Base-by-base conservation (phyloP, 345 rosid genomes). In the Gynandropsis gynandra region DNA sequence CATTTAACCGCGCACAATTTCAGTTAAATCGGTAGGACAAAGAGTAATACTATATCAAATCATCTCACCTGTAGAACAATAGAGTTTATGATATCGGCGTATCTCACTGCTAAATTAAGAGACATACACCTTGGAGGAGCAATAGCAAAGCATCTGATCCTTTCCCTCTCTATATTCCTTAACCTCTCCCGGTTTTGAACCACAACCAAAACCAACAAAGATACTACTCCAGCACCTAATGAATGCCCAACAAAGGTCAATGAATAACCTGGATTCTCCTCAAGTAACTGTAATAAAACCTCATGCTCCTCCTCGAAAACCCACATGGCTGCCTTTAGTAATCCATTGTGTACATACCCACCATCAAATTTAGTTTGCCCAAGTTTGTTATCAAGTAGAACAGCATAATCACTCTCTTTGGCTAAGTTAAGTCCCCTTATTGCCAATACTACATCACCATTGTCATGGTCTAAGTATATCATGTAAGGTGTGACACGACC, bases 61-160 rank as follows among this genome's bases (percentile, higher is more conserved):
- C 42, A 40, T 27, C 52, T 32, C 76, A 84, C 96, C 96, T 84
- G 98, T 43, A 87, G 84, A 62, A 87, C 95, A 10, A 90, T 52
- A 45, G 96, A 82, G 44, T 84, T 82, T 51, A 87, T 87, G 52
- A 87, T 67, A 74, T 90, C 96, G 8, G 89, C 85, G 69, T 82
- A 90, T 58, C 92, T 78, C 43, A 90, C 92, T 0, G 96, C 98
- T 75, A 90, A 66, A 70, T 90, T 89, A 58, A 90, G 76, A 14
- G 95, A 87, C 79, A 83, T 68, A 56, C 98, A 90, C 63, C 96
- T 76, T 7, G 86, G 71, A 67, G 98, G 95, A 70, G 98, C 98
- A 61, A 87, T 53, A 19, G 89, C 87, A 59, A 75, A 87, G 69
- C 98, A 84, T 73, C 89, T 74, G 10, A 90, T 80, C 66, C 73